A percentile compares a stretch with the other conserved stretches of the same genome.
These are phyloP conservation scores for Bocquillonia castaneifolia DNA, from an alignment of 441 rosid species.

Conservation along the genomic window DNA sequence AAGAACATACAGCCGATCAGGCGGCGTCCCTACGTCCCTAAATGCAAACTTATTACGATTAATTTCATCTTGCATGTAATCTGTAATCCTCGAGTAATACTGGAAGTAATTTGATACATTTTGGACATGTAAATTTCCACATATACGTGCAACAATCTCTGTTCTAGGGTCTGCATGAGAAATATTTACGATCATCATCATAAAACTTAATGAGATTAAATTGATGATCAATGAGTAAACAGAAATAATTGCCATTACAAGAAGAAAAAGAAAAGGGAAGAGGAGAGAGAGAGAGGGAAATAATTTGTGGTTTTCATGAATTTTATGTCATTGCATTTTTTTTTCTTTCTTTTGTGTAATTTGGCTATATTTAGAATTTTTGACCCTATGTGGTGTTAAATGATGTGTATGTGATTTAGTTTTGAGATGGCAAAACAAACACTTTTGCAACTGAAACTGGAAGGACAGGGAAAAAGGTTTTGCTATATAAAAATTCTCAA, in stretches of 20 bases:
- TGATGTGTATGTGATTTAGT: neutral
- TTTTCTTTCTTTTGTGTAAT: no score
- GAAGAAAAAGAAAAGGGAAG: neutral
- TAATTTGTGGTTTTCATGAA: neutral
- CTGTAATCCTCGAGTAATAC: constrained; percentile 22
- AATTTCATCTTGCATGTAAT: constrained; percentile 30
- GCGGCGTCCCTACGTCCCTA: constrained; percentile 34
- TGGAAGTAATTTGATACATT: constrained; percentile 25
- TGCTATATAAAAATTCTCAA: no score
- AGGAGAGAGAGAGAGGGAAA: neutral
- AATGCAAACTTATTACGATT: constrained; percentile 30
- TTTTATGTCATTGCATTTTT: no score
- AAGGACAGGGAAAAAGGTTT: neutral
- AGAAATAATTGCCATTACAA: constrained; percentile 26
- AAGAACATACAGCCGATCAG: constrained; percentile 33
- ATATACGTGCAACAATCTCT: constrained; percentile 31
- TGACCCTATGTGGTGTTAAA: constrained; percentile 2
- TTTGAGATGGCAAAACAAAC: neutral
- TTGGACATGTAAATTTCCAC: constrained; percentile 27
- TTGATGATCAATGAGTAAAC: constrained; percentile 7
- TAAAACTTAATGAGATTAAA: neutral
- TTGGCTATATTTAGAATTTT: constrained; percentile 7
- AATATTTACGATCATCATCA: neutral
- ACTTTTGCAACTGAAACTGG: neutral
- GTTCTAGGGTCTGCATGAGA: constrained; percentile 27